These are phyloP conservation scores for Macrolepiota fuliginosa DNA, from an alignment of 768 basidiomycete genomes.

Conservation along the genomic window DNA sequence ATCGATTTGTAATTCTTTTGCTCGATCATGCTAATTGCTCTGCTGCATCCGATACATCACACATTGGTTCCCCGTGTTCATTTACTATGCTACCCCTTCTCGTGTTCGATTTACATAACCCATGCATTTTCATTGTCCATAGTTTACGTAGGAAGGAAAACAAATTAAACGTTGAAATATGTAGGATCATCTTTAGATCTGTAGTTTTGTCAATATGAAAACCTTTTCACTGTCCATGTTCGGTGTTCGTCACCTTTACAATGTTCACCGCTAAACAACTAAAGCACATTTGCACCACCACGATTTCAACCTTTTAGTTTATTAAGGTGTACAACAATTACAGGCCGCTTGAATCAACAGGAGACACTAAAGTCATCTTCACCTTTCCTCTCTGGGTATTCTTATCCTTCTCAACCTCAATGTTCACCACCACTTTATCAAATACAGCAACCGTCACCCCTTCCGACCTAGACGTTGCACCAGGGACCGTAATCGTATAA, in stretches of 20 bases:
- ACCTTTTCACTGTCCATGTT: not conserved
- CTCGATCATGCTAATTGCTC: not conserved
- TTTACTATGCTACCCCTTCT: not conserved
- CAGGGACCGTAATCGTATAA: constrained; percentile 76
- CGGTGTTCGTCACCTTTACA: too few relatives aligned
- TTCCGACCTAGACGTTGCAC: constrained; percentile 18
- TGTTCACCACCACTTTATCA: constrained; percentile 88
- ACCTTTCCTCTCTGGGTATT: constrained; percentile 91
- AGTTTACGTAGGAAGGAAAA: constrained; percentile 4
- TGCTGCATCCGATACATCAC: not conserved
- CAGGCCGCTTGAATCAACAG: constrained; percentile 52
- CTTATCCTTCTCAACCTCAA: constrained; percentile 91
- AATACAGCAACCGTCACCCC: constrained; percentile 80
- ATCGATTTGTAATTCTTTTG: constrained; percentile 4
- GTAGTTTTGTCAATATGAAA: constrained; percentile 6
- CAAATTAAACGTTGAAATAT: constrained; percentile 10
- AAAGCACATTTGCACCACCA: too few relatives aligned
- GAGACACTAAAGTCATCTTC: constrained; percentile 74
- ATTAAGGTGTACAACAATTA: constrained; percentile 19
- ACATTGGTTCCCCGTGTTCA: not conserved
- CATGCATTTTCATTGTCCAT: constrained; percentile 2
- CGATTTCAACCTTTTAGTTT: not conserved
- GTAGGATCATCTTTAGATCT: constrained; percentile 7
- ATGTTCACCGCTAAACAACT: too few relatives aligned
- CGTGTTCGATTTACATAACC: not conserved